phyloP scores from a whole-genome alignment of 495 filamentous ascomycete species.

The Pyrenula aspistea region DNA sequence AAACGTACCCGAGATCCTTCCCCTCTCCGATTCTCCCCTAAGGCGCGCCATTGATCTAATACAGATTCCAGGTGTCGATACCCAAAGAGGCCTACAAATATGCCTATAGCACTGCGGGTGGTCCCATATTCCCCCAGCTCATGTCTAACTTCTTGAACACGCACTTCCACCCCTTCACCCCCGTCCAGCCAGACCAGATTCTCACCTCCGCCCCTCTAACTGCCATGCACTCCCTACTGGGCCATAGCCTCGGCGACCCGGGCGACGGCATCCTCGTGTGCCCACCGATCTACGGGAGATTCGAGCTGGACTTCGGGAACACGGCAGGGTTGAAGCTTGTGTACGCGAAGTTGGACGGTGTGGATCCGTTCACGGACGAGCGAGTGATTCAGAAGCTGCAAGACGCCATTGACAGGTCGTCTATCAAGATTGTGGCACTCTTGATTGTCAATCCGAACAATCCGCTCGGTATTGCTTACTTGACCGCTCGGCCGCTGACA shows the following conservation, averaged over 20 bases:
- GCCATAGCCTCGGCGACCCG: slow-evolving; percentile 27
- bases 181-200: slow-evolving; percentile 23
- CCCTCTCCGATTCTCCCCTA: no score
- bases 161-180: slow-evolving; percentile 18
- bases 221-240: slow-evolving; percentile 22
- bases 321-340: slow-evolving; percentile 22
- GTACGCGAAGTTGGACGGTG: slow-evolving; percentile 18
- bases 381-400: no score
- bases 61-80: no score
- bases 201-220: slow-evolving; percentile 24
- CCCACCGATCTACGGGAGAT: slow-evolving; percentile 27
- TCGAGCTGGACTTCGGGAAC: slow-evolving; percentile 26
- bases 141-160: no score
- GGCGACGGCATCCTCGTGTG: slow-evolving; percentile 32
- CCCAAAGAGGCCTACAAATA: no score
- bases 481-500: no score
- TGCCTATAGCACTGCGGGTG: no score
- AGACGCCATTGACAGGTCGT: slow-evolving; percentile 7
- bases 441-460: slow-evolving; percentile 31
- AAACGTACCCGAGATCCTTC: no score
- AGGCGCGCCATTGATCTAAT: no score
- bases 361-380: slow-evolving; percentile 19
- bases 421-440: slow-evolving; percentile 13
- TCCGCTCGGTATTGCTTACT: slow-evolving; percentile 31
- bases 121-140: no score